Percentiles rank a stretch among this genome's conserved stretches.
These are phyloP conservation scores for Starmerella etchellsii DNA, from an alignment of 805 yeast genomes.

Conservation along the genomic window DNA sequence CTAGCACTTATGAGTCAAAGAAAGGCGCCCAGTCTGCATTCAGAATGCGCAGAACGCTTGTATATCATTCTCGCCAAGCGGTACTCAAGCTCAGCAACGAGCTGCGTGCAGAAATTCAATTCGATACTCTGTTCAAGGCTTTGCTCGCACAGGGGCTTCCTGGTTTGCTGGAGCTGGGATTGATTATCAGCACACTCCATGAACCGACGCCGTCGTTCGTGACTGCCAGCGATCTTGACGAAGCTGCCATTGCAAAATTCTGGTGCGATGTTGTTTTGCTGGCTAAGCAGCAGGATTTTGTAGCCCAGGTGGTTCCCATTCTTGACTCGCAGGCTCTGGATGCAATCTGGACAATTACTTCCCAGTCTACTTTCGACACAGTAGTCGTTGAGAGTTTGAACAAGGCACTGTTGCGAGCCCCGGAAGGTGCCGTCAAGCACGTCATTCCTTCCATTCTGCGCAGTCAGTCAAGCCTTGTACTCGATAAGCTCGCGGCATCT, in stretches of 20 bases:
- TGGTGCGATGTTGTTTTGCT: conserved; percentile 26
- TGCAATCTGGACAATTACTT: conserved; percentile 6
- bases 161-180: neutral
- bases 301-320: conserved; percentile 7
- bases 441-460: conserved; percentile 41
- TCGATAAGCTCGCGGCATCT: conserved; percentile 30
- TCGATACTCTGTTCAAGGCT: neutral
- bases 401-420: conserved; percentile 62
- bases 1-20: neutral
- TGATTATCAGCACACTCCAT: neutral
- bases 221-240: too few species aligned
- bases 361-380: conserved; percentile 29
- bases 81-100: neutral
- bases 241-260: conserved; percentile 6
- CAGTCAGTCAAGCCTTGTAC: conserved; percentile 27
- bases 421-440: conserved; percentile 52
- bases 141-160: neutral
- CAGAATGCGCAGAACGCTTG: conserved; percentile 3
- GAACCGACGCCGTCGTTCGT: neutral
- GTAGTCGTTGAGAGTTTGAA: conserved; percentile 49
- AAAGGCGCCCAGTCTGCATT: neutral
- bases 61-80: conserved; percentile 2
- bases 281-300: conserved; percentile 21
- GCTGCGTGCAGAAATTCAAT: neutral
- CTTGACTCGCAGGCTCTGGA: conserved; percentile 14